phyloP scores from a whole-genome alignment of 2,329 filamentous ascomycete species.

The Fusarium denticulatum region DNA sequence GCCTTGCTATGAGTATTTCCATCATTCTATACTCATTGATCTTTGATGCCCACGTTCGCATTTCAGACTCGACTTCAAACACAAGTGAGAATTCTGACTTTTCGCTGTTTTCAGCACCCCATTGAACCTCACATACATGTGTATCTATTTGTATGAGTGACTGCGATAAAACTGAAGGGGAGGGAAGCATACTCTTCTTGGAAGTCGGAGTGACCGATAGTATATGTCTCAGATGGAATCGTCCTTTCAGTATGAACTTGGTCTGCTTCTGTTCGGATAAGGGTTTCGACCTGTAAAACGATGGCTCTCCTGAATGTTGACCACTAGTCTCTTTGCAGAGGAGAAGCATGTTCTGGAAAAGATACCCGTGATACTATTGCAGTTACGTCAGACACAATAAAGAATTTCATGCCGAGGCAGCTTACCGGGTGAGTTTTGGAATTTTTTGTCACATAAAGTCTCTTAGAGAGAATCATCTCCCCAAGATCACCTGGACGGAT shows the following conservation, averaged over 20 bases:
- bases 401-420: no score
- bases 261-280: not conserved
- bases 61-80: fast-evolving
- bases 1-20: fast-evolving
- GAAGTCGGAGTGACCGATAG: no score
- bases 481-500: no score
- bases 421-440: no score
- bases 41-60: not conserved
- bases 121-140: fast-evolving
- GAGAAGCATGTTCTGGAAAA: not conserved
- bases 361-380: not conserved
- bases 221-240: fast-evolving
- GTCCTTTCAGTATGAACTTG: fast-evolving
- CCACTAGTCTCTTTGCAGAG: not conserved
- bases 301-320: fast-evolving
- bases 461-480: no score
- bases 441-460: no score
- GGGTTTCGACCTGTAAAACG: fast-evolving
- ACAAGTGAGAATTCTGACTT: not conserved
- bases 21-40: not conserved
- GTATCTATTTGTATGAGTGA: fast-evolving
- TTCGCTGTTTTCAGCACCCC: fast-evolving
- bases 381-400: no score
- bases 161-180: no score
- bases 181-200: no score